Evolutionary conservation across 2,329 filamentous ascomycete species (phyloP).

Genomic region (Mycogone perniciosa): DNA sequence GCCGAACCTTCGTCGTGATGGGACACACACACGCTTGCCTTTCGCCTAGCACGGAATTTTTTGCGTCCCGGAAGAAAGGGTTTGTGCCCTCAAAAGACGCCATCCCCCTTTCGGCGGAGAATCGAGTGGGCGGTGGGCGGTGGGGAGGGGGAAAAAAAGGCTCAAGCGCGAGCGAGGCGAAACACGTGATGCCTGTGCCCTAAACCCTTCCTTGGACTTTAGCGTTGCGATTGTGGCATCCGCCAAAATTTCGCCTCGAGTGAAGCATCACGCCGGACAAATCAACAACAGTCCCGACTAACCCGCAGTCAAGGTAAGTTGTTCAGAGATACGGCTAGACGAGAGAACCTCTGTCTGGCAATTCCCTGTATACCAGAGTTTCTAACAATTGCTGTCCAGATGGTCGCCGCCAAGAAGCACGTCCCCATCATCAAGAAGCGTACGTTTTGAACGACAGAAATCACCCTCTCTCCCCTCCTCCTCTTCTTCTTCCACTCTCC

Average conservation of each 20-base stretch:
- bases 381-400: slow-evolving; percentile 48
- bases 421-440: slow-evolving; percentile 99
- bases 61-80: slow-evolving; percentile 22
- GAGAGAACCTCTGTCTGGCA: no score
- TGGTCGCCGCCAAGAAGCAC: slow-evolving; percentile 99
- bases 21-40: slow-evolving; percentile 1
- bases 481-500: background rate
- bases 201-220: slow-evolving; percentile 31
- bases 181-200: slow-evolving; percentile 27
- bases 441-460: slow-evolving; percentile 48
- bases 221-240: slow-evolving; percentile 24
- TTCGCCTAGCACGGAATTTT: slow-evolving; percentile 16
- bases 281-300: slow-evolving; percentile 29
- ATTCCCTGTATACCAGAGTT: background rate
- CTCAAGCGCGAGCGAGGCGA: background rate
- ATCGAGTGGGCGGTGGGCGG: background rate
- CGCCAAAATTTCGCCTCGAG: slow-evolving; percentile 30
- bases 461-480: background rate
- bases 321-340: background rate
- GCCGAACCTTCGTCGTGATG: slow-evolving; percentile 10
- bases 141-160: slow-evolving; percentile 1
- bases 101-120: slow-evolving; percentile 20
- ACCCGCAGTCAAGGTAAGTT: slow-evolving; percentile 37
- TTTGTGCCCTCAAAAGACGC: slow-evolving; percentile 28
- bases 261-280: slow-evolving; percentile 30